Evolutionary conservation across 495 filamentous ascomycete genomes (phyloP).

Genomic region (Hypoxylon subgilvum): DNA sequence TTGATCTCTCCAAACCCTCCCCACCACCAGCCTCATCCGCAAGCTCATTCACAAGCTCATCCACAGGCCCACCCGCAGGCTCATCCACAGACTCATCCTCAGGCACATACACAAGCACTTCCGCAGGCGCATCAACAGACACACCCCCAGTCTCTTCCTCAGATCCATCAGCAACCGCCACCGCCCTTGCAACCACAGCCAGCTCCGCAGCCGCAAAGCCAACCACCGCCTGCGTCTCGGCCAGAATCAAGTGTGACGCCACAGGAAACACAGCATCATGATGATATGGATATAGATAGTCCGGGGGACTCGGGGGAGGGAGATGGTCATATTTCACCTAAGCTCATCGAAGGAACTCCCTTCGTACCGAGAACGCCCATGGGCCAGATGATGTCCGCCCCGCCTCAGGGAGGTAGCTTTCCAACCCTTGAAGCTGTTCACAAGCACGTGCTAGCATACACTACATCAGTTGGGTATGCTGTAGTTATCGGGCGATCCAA

Average conservation of each 20-base stretch:
- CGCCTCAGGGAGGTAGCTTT: constrained; percentile 61
- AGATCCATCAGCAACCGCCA: constrained; percentile 48
- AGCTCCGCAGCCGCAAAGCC: constrained; percentile 35
- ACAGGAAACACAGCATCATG: constrained; percentile 47
- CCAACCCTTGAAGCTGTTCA: constrained; percentile 61
- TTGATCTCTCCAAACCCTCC: constrained; percentile 39
- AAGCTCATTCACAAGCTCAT: constrained; percentile 51
- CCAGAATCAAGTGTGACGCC: constrained; percentile 43
- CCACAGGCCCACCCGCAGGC: constrained; percentile 45
- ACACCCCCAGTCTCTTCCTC: constrained; percentile 50
- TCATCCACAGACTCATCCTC: constrained; percentile 45
- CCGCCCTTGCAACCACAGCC: constrained; percentile 38
- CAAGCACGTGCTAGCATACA: constrained; percentile 58
- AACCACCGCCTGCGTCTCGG: constrained; percentile 41
- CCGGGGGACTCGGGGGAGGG: constrained; percentile 48
- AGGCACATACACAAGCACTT: constrained; percentile 48
- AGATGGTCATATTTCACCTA: constrained; percentile 49
- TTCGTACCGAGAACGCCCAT: constrained; percentile 53
- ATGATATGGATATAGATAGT: constrained; percentile 52
- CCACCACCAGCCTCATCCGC: constrained; percentile 39
- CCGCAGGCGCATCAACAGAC: constrained; percentile 49
- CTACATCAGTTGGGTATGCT: constrained; percentile 63
- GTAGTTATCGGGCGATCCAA: constrained; percentile 64
- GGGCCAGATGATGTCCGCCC: constrained; percentile 59
- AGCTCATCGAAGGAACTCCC: constrained; percentile 50